Base-by-base conservation (phyloP, 805 yeast species). In the Metschnikowia lachancei region DNA sequence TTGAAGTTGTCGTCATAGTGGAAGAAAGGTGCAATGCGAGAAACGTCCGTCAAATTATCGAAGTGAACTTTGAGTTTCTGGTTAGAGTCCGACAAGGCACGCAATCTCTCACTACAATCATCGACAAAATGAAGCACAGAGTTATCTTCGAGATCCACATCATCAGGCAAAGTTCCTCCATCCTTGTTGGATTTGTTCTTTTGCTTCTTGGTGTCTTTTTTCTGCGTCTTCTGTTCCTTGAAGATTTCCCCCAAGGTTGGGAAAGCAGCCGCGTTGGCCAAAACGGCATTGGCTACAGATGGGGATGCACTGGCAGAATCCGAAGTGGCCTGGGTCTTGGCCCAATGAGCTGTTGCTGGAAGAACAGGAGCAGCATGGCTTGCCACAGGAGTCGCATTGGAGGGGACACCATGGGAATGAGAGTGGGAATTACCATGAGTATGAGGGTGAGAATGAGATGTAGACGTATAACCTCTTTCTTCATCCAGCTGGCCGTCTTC, bases 181-280 rank as follows among this genome's bases (percentile, higher is more conserved):
- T 59, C 65, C 45, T 64, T 61, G n/a, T 59, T 51, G 29, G 67
- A 60, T 40, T 67, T 66, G 40, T 64, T 54, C 47, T 66, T 68
- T 37, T 59, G 58, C 46, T 58, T 59, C 47, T 64, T 63, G 47
- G 61, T 61, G 54, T 62, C 64, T 43, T 59, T 55, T 57, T 59
- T 58, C 37, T 55, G 69, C n/a, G 49, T 54, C 45, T 65, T 66
- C 46, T 66, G 71, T 16, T 70, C 71, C 49, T 62, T 66, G 54
- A 66, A 63, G 17, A 71, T 70, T 50, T 71, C 76, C 3, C 82
- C 81, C 49, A 81, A 67, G 1, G 85, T 74, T 40, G 86, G 84
- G 71, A 82, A 81, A 2, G 85, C 78, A 4, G 80, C 72, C 13
- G 76, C 60, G 55, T 76, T 72, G 3, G 81, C 70, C 52, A 76